These are phyloP conservation scores for Xylaria venustula DNA, from an alignment of 495 filamentous ascomycete species.

Conservation along the genomic window DNA sequence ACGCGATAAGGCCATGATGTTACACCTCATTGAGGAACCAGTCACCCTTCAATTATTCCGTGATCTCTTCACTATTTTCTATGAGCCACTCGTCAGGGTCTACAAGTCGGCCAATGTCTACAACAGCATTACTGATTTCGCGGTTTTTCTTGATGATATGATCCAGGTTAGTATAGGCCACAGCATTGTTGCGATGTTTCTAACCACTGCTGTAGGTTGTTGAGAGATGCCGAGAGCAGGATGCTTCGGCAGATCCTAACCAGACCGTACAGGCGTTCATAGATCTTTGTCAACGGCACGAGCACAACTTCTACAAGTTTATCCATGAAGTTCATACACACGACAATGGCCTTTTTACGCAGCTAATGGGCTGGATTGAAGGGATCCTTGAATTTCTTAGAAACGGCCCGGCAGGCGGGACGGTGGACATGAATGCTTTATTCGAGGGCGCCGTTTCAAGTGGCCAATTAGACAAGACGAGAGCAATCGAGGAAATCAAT, in stretches of 20 bases:
- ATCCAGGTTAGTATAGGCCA: constrained; percentile 52
- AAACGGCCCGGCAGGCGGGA: constrained; percentile 73
- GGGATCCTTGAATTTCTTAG: constrained; percentile 93
- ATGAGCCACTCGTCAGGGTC: constrained; percentile 91
- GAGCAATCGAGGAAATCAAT: constrained; percentile 80
- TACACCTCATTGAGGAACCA: constrained; percentile 91
- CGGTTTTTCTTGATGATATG: constrained; percentile 85
- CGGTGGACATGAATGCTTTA: constrained; percentile 90
- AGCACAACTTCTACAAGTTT: constrained; percentile 98
- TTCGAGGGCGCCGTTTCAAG: constrained; percentile 73
- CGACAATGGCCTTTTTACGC: constrained; percentile 93
- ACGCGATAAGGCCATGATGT: constrained; percentile 96
- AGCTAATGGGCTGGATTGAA: constrained; percentile 96
- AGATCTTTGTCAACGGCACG: constrained; percentile 90
- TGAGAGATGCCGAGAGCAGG: constrained; percentile 85
- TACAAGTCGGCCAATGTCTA: constrained; percentile 99
- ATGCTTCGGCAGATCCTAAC: constrained; percentile 91
- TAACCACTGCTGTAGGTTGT: constrained; percentile 55
- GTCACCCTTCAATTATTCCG: constrained; percentile 90
- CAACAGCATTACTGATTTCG: constrained; percentile 93
- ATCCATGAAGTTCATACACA: constrained; percentile 98
- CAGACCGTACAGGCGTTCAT: constrained; percentile 99
- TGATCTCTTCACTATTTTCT: constrained; percentile 98
- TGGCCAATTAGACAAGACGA: constrained; percentile 63
- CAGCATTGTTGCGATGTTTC: not conserved